Percentiles rank a stretch among this genome's conserved stretches.
Evolutionary conservation across 2,329 filamentous ascomycete species (phyloP).

Genomic region (Ramichloridium luteum): DNA sequence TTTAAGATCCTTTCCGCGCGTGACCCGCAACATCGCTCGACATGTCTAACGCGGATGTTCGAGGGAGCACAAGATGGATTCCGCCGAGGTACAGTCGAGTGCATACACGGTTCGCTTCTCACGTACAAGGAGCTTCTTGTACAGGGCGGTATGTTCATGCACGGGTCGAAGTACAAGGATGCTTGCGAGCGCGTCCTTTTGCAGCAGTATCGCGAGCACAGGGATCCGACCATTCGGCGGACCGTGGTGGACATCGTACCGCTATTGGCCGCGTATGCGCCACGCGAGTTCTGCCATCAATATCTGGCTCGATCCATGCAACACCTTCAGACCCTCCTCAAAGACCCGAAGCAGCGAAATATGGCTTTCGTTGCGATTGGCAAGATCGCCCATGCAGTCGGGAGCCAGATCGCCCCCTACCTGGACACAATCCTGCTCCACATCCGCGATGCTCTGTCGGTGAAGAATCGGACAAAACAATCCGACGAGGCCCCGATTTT

Average conservation of each 20-base stretch:
- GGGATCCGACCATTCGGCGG: constrained; percentile 73
- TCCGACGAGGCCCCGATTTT: constrained; percentile 68
- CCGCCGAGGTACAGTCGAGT: constrained; percentile 68
- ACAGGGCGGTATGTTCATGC: constrained; percentile 98
- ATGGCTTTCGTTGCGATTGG: constrained; percentile 92
- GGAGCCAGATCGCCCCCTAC: constrained; percentile 87
- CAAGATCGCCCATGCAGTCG: constrained; percentile 90
- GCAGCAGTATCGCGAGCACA: constrained; percentile 74
- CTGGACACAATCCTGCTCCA: constrained; percentile 88
- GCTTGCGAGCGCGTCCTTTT: constrained; percentile 78
- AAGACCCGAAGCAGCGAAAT: constrained; percentile 88
- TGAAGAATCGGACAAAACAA: constrained; percentile 56
- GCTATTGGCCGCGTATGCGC: constrained; percentile 82
- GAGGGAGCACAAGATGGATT: constrained; percentile 72
- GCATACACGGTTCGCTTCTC: constrained; percentile 84
- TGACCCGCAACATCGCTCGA: constrained; percentile 73
- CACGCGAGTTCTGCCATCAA: constrained; percentile 72
- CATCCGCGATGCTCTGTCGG: constrained; percentile 77
- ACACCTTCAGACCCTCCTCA: constrained; percentile 83
- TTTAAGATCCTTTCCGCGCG: constrained; percentile 92
- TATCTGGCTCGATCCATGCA: constrained; percentile 97
- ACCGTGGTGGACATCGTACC: constrained; percentile 88
- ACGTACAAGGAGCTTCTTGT: constrained; percentile 86
- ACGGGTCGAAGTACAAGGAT: constrained; percentile 72
- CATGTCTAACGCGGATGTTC: constrained; percentile 86